These are phyloP conservation scores for Rhexocercosporidium sp. DNA, from an alignment of 2,329 filamentous ascomycete species.

Conservation along the genomic window DNA sequence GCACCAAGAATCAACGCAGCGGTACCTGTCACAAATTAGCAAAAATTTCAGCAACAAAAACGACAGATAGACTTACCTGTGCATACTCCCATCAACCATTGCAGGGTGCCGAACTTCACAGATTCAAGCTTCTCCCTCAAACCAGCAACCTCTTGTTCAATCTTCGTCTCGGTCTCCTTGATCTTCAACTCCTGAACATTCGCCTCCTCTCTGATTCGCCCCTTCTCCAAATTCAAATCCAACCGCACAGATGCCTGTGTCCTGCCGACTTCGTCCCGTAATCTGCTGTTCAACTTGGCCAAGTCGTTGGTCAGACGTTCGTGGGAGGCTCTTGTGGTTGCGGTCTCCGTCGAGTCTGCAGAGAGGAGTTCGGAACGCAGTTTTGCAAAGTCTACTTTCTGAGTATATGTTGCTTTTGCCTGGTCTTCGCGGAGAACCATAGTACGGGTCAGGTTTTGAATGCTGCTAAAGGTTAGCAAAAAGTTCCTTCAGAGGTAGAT, in stretches of 20 bases:
- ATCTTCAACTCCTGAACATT: slow-evolving; percentile 97
- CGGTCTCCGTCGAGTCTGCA: slow-evolving; percentile 88
- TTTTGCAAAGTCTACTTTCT: slow-evolving; percentile 98
- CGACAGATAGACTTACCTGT: slow-evolving; percentile 51
- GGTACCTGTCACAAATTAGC: slow-evolving; percentile 47
- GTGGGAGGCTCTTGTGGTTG: slow-evolving; percentile 86
- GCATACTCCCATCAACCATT: slow-evolving; percentile 93
- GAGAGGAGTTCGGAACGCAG: slow-evolving; percentile 92
- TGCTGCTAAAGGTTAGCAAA: slow-evolving; percentile 55
- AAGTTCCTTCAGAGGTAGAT: neutral
- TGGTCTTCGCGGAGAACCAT: slow-evolving; percentile 98
- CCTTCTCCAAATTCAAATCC: slow-evolving; percentile 96
- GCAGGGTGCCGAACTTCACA: slow-evolving; percentile 96
- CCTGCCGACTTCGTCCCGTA: slow-evolving; percentile 91
- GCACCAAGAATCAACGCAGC: slow-evolving; percentile 71
- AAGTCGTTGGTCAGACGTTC: slow-evolving; percentile 94
- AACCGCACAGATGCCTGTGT: slow-evolving; percentile 92
- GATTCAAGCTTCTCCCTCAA: slow-evolving; percentile 91
- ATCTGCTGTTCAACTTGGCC: slow-evolving; percentile 85
- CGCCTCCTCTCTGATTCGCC: slow-evolving; percentile 92
- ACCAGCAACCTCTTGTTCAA: slow-evolving; percentile 95
- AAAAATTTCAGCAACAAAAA: neutral
- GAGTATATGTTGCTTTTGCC: slow-evolving; percentile 77
- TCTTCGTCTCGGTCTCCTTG: slow-evolving; percentile 97
- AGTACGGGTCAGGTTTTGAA: slow-evolving; percentile 94